Percentiles rank a stretch among this genome's conserved stretches.
phyloP scores from a whole-genome alignment of 257 asterid genomes.

The Henckelia pumila region DNA sequence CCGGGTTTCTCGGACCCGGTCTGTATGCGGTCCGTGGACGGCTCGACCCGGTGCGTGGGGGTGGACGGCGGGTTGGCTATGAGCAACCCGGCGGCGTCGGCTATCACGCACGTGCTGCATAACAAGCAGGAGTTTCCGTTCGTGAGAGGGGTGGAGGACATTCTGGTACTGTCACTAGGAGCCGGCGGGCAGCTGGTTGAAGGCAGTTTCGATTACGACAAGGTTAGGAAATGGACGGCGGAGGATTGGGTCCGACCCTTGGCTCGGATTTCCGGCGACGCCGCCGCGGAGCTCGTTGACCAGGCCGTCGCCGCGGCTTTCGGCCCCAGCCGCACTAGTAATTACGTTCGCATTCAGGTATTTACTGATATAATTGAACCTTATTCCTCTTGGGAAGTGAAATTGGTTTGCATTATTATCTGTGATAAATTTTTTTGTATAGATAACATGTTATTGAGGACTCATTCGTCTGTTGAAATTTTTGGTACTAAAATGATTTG shows the following conservation, averaged over 20 bases:
- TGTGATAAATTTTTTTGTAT: no score
- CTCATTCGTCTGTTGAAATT: no score
- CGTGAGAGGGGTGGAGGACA: constrained; percentile 93
- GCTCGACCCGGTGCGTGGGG: constrained; percentile 71
- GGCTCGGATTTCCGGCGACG: constrained; percentile 62
- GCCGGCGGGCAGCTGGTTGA: constrained; percentile 68
- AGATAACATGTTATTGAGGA: no score
- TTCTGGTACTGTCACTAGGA: constrained; percentile 91
- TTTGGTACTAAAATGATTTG: no score
- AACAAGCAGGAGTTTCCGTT: constrained; percentile 95
- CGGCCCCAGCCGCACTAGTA: constrained; percentile 50
- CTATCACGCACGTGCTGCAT: constrained; percentile 94
- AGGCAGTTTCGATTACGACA: constrained; percentile 55
- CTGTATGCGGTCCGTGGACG: constrained; percentile 71
- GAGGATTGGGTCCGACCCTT: constrained; percentile 70
- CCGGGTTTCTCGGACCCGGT: constrained; percentile 77
- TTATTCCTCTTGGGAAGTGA: no score
- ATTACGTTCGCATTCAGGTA: constrained; percentile 69
- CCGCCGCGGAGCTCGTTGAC: constrained; percentile 69
- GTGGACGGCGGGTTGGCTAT: constrained; percentile 85
- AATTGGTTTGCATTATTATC: no score
- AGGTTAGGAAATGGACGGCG: constrained; percentile 60
- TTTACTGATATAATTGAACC: no score
- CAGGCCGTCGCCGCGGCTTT: constrained; percentile 76
- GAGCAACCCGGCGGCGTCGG: constrained; percentile 95